Conservation (phyloP, 257 asterid genomes). For the Nicotiana otophora region DNA sequence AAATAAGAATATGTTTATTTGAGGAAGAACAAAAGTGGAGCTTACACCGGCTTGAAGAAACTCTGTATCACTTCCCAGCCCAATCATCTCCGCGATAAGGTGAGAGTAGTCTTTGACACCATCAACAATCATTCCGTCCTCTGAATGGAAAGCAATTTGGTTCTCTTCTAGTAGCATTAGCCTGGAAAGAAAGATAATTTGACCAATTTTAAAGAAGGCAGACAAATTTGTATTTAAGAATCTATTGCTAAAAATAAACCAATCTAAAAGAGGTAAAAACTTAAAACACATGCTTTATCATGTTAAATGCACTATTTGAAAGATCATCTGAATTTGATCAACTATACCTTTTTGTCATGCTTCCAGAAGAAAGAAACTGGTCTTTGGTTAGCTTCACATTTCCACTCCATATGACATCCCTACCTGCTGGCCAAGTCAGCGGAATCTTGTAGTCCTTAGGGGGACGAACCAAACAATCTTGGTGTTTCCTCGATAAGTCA, state of each 20-base stretch:
- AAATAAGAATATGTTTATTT: neutral
- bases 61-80: slow-evolving; percentile 80
- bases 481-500: slow-evolving; percentile 49
- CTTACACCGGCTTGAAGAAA: slow-evolving; percentile 84
- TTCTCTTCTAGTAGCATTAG: slow-evolving; percentile 95
- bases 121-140: slow-evolving; percentile 65
- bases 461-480: slow-evolving; percentile 81
- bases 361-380: slow-evolving; percentile 96
- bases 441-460: slow-evolving; percentile 94
- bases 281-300: neutral
- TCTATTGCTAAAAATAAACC: neutral
- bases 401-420: slow-evolving; percentile 90
- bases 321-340: neutral
- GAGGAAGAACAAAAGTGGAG: neutral
- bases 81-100: slow-evolving; percentile 91
- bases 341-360: slow-evolving; percentile 93
- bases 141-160: slow-evolving; percentile 91
- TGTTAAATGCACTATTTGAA: neutral
- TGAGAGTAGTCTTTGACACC: slow-evolving; percentile 87
- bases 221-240: neutral
- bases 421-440: slow-evolving; percentile 86
- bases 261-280: neutral
- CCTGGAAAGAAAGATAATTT: slow-evolving; percentile 44
- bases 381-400: slow-evolving; percentile 89
- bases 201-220: slow-evolving; percentile 5